These are phyloP conservation scores for Cornus suecica DNA, from an alignment of 148 eudicot species.

Conservation along the genomic window DNA sequence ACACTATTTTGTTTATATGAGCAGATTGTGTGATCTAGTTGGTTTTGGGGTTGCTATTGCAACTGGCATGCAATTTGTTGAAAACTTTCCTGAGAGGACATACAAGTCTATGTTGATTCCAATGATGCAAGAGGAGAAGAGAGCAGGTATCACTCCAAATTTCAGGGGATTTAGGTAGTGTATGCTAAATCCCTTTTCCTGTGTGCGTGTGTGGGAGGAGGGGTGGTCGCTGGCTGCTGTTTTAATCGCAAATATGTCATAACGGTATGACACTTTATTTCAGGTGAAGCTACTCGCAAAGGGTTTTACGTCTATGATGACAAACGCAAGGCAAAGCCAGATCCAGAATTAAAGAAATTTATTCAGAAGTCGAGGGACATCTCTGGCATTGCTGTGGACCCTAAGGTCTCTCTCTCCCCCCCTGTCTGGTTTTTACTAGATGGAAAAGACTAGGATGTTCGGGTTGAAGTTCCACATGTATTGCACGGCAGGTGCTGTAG, in stretches of 20 bases:
- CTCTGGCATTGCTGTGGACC: constrained; percentile 62
- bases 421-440: background rate
- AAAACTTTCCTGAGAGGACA: constrained; percentile 80
- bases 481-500: background rate
- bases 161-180: no score
- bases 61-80: constrained; percentile 63
- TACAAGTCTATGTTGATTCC: constrained; percentile 86
- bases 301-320: constrained; percentile 85
- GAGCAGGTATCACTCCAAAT: constrained; percentile 55
- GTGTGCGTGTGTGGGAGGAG: no score
- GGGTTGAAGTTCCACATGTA: background rate
- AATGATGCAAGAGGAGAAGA: constrained; percentile 92
- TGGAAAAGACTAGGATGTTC: background rate
- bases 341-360: constrained; percentile 73
- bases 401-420: constrained; percentile 57
- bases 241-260: background rate
- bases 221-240: no score
- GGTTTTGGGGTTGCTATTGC: constrained; percentile 94
- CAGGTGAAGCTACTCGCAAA: constrained; percentile 87
- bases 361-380: constrained; percentile 83
- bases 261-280: constrained; percentile 14
- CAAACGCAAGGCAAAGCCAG: constrained; percentile 82
- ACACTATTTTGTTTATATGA: background rate
- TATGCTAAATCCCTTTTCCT: background rate
- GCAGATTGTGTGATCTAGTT: constrained; percentile 87